Evolutionary conservation across 73 alveolate genomes (phyloP), one percentile per base, ranked within the genome.

Genomic region (Paramecium biaurelia): DNA sequence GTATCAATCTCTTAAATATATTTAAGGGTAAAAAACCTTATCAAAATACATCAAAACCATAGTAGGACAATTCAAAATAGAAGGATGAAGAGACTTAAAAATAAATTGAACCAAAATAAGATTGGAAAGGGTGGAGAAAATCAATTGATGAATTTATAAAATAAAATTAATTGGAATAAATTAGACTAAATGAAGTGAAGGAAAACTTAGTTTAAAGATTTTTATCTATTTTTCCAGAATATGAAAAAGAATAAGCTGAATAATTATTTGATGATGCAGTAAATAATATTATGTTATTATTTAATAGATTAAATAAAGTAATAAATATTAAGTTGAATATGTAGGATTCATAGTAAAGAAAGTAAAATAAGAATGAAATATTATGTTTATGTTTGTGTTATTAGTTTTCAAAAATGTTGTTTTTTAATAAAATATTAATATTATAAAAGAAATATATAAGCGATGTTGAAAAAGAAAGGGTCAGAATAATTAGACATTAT

Each of bases 61-160:
- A 53, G 10, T 2, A n/a, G 4, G 68, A 53, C 21, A 53, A 18
- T 53, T 4, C 15, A 0, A 15, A 53, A 4, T 18, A 53, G 34
- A 53, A 53, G 68, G 68, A 53, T 2, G 3, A 53, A 53, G 26
- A 53, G 18, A 21, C 20, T 53, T 4, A 15, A 21, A 53, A 53
- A 18, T 32, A 53, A 53, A 53, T 4, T 5, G 68, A 53, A 53
- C 24, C 92, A 24, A 24, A 85, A 15, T 4, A 67, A 15, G 30
- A 85, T 14, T 85, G 92, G 92, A 43, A 43, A 18, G 92, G 92
- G n/a, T 85, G 92, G 92, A 85, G 76, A 70, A 85, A 56, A 47
- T 45, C 92, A 23, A 85, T 85, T 26, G 76, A 70, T 57, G 47
- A 85, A 47, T 42, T 56, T 30, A 56, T 85, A 4, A 85, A 85